These are phyloP conservation scores for Mercurialis annua DNA, from an alignment of 345 rosid species.

Conservation along the genomic window DNA sequence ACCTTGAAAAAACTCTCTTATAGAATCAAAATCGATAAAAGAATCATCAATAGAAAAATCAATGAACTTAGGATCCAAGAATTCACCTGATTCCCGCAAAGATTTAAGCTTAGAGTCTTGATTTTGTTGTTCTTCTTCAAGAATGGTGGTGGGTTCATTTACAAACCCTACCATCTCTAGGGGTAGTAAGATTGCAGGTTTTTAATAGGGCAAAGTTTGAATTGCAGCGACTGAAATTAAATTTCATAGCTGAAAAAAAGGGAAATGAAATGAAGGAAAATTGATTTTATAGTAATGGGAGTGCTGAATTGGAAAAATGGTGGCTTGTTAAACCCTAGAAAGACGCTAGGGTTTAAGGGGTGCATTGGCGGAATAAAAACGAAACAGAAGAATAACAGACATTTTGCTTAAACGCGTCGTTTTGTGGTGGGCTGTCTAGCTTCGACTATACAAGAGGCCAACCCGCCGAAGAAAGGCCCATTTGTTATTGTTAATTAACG, in stretches of 20 bases:
- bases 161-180: conserved; percentile 50
- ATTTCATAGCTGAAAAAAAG: conserved; percentile 19
- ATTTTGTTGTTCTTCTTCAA: conserved; percentile 30
- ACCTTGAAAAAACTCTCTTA: conserved; percentile 47
- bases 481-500: too few species aligned
- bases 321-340: conserved; percentile 27
- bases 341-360: conserved; percentile 10
- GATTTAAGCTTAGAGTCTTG: conserved; percentile 34
- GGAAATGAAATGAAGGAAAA: background rate
- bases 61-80: conserved; percentile 26
- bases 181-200: background rate
- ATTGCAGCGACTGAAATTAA: background rate
- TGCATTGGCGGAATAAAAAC: background rate
- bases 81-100: conserved; percentile 30
- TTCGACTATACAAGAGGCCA: too few species aligned
- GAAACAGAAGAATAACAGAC: background rate
- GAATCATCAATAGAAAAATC: conserved; percentile 46
- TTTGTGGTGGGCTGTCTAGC: too few species aligned
- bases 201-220: background rate
- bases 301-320: background rate
- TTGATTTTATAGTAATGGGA: background rate
- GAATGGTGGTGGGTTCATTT: conserved; percentile 28
- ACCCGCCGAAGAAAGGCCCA: too few species aligned
- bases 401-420: background rate
- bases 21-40: conserved; percentile 58